Base-by-base conservation (phyloP, 2,329 filamentous ascomycete genomes). In the Thermothelomyces thermophilus region DNA sequence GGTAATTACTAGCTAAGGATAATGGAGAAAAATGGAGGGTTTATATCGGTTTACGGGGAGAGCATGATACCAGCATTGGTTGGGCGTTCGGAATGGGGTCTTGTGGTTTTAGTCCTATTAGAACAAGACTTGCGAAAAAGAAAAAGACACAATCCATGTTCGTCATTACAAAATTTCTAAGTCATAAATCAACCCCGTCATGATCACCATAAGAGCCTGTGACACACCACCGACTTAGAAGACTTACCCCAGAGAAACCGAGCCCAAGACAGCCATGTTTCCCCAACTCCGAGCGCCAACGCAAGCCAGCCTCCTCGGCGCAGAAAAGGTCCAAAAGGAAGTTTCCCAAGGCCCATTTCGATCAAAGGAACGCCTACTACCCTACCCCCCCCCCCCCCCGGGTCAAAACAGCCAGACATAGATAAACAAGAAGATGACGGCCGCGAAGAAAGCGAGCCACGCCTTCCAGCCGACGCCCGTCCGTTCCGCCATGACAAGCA, bases 381-480 rank as follows among this genome's bases (percentile, higher is more conserved):
- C n/a, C n/a, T n/a, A n/a, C n/a, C n/a, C 16, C 33, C 1, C 16
- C 33, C 16, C 33, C 5, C 7, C 33, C 7, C 2, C 33, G 13
- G 6, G 41, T 77, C 66, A 91, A 63, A 87, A 93, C 53, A 95
- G 68, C 90, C 91, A 96, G 52, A 97, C 91, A 67, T 91, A 98
- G 59, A 82, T 80, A 68, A 98, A 98, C 58, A 97, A 67, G 48
- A 91, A 65, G 55, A 85, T 80, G 16, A 97, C 87, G 31, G 83
- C 86, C 5, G 82, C 76, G 66, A 98, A 95, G 70, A 98, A 98
- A 37, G 74, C 76, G 45, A 96, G 67, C 93, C 93, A 98, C 50
- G 90, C 86, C 69, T 81, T 91, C 93, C 93, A 98, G 62, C 90
- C 85, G 9, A 98, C 84, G n/a, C 93, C 93, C 2, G 90, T 95